phyloP scores from a whole-genome alignment of 1,284 basidiomycete species.

The Ustilago cynodontis region DNA sequence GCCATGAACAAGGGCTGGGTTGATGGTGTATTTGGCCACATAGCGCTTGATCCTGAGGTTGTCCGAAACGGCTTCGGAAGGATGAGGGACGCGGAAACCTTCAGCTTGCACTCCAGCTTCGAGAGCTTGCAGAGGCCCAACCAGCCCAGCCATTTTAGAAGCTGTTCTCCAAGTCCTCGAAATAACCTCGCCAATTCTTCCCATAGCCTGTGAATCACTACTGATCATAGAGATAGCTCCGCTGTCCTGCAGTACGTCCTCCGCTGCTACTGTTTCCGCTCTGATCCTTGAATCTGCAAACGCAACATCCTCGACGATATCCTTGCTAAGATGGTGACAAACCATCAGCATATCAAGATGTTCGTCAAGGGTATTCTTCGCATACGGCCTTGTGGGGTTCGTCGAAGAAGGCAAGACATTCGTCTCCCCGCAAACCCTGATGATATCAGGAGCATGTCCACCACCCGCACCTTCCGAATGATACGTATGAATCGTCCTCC shows the following conservation, averaged over 20 bases:
- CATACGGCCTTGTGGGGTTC: slow-evolving; percentile 94
- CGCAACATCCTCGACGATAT: slow-evolving; percentile 84
- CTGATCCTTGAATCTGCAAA: slow-evolving; percentile 98
- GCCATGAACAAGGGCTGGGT: slow-evolving; percentile 95
- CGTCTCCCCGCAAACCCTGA: slow-evolving; percentile 87
- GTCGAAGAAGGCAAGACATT: slow-evolving; percentile 98
- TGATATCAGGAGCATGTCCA: slow-evolving; percentile 97
- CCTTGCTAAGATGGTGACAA: slow-evolving; percentile 69
- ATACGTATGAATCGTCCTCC: slow-evolving; percentile 89
- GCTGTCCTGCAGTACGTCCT: slow-evolving; percentile 93
- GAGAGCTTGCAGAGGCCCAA: slow-evolving; percentile 76
- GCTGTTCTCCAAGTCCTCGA: slow-evolving; percentile 96
- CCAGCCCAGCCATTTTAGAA: slow-evolving; percentile 87
- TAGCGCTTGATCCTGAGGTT: slow-evolving; percentile 98
- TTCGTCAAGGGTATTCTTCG: slow-evolving; percentile 93
- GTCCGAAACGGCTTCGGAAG: slow-evolving; percentile 77
- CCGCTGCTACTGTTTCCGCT: slow-evolving; percentile 95
- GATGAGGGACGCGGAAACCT: slow-evolving; percentile 13
- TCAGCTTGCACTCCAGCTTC: neutral
- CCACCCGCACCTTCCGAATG: slow-evolving; percentile 73
- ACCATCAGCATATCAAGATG: slow-evolving; percentile 99
- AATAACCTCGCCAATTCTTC: slow-evolving; percentile 90
- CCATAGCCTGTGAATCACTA: slow-evolving; percentile 97
- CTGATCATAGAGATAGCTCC: slow-evolving; percentile 96
- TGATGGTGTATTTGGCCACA: slow-evolving; percentile 95